Conservation (phyloP, 1,284 basidiomycete species). For the Papiliotrema flavescens region DNA sequence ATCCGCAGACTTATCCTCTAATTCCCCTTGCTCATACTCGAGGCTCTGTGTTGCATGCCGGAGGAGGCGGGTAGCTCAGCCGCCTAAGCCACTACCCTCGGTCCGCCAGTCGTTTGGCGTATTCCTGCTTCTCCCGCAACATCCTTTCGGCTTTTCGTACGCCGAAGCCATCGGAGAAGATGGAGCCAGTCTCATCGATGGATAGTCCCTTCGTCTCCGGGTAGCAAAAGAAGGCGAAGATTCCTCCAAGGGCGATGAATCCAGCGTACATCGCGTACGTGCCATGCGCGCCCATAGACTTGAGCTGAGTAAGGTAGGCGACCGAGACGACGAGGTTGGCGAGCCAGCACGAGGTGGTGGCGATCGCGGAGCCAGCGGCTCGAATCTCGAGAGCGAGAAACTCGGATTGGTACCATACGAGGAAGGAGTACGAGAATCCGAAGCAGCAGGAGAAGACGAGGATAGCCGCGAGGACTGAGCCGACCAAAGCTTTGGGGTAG, state of each 20-base stretch:
- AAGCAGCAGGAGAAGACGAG: conserved; percentile 39
- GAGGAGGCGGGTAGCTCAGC: too few species aligned
- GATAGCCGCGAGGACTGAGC: conserved; percentile 34
- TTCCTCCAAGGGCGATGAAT: conserved; percentile 14
- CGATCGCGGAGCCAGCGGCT: conserved; percentile 26
- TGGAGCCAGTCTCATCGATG: conserved; percentile 62
- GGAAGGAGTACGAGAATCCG: conserved; percentile 36
- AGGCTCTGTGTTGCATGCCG: too few species aligned
- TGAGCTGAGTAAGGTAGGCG: conserved; percentile 17
- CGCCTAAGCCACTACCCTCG: too few species aligned
- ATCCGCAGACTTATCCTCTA: too few species aligned
- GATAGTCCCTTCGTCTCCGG: conserved; percentile 48
- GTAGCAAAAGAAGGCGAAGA: conserved; percentile 13
- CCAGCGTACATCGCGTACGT: conserved; percentile 22
- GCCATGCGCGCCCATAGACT: conserved; percentile 14
- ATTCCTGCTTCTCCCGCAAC: not conserved
- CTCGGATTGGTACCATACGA: conserved; percentile 42
- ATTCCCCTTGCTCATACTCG: too few species aligned
- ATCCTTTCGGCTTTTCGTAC: conserved; percentile 31
- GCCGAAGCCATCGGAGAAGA: conserved; percentile 50
- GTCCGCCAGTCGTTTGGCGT: too few species aligned
- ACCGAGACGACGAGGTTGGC: conserved; percentile 28
- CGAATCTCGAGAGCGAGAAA: conserved; percentile 40
- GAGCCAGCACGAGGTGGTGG: conserved; percentile 19
- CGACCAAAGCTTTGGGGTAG: conserved; percentile 14